A percentile compares a stretch with the other conserved stretches of the same genome.
These are phyloP conservation scores for Leccinum huronense DNA, from an alignment of 1,284 basidiomycete genomes.

Conservation along the genomic window DNA sequence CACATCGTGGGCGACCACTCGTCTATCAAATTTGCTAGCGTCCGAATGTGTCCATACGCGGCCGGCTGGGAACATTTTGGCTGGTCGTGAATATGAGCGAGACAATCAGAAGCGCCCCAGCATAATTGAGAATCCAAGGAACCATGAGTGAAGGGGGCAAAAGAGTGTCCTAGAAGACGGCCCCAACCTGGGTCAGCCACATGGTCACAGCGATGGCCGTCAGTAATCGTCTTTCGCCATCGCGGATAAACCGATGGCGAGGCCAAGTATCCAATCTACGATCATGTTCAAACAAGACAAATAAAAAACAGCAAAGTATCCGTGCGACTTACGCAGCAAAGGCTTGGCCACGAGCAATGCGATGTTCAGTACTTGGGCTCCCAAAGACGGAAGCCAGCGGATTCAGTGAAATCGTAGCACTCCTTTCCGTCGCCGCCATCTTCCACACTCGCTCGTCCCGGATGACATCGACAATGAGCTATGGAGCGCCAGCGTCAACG, in stretches of 20 bases:
- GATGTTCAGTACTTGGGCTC: constrained; percentile 13
- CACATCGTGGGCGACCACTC: constrained; percentile 22
- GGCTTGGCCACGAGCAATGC: constrained; percentile 26
- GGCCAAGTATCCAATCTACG: constrained; percentile 37
- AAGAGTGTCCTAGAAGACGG: not conserved
- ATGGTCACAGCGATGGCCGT: constrained; percentile 28
- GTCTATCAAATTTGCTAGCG: constrained; percentile 35
- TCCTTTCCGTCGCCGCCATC: constrained; percentile 18
- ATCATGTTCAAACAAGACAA: not conserved
- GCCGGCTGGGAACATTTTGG: constrained; percentile 32
- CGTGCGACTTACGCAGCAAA: constrained; percentile 27
- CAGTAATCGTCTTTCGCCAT: constrained; percentile 16
- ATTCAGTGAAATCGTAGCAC: constrained; percentile 18
- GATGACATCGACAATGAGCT: constrained; percentile 32
- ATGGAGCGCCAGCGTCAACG: constrained; percentile 33
- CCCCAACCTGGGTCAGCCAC: constrained; percentile 31
- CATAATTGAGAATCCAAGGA: constrained; percentile 32
- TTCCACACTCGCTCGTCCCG: constrained; percentile 32
- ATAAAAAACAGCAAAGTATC: not conserved
- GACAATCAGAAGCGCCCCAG: constrained; percentile 20
- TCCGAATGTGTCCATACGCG: constrained; percentile 35
- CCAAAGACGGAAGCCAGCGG: constrained; percentile 28
- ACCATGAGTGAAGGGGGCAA: not conserved
- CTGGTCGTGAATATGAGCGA: constrained; percentile 20
- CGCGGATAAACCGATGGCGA: constrained; percentile 26